Conservation (phyloP, 2,329 filamentous ascomycete genomes). For the Ascochyta rabiei region DNA sequence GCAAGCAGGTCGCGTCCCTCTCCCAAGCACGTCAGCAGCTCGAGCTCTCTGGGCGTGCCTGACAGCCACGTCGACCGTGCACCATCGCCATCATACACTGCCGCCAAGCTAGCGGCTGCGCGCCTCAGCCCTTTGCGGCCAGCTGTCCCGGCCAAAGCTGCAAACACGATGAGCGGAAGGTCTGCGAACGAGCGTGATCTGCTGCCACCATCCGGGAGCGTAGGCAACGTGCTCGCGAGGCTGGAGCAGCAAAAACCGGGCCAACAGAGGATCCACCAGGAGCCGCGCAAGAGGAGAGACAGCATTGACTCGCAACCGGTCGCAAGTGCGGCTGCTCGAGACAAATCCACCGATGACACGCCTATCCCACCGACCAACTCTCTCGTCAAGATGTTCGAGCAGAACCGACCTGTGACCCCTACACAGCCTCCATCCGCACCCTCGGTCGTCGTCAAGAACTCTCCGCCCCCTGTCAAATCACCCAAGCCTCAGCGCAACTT, state of each 20-base stretch:
- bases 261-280: conserved; percentile 20
- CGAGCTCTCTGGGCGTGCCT: conserved; percentile 40
- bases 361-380: conserved; percentile 67
- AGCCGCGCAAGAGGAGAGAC: conserved; percentile 22
- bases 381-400: conserved; percentile 73
- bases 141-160: conserved; percentile 18
- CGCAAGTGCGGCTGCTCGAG: conserved; percentile 13
- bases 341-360: conserved; percentile 58
- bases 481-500: conserved; percentile 51
- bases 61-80: conserved; percentile 32
- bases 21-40: conserved; percentile 34
- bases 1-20: conserved; percentile 30
- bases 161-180: conserved; percentile 27
- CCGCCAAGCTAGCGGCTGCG: conserved; percentile 67
- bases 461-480: conserved; percentile 46
- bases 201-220: conserved; percentile 42
- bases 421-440: conserved; percentile 21
- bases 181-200: conserved; percentile 36
- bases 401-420: conserved; percentile 44
- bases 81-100: conserved; percentile 64
- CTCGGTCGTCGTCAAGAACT: conserved; percentile 26
- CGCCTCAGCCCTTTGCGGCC: conserved; percentile 58
- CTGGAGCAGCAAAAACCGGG: conserved; percentile 32
- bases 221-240: conserved; percentile 41
- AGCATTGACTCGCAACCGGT: conserved; percentile 24